Percentiles rank a stretch among this genome's conserved stretches.
Evolutionary conservation across 345 rosid species (phyloP).

Genomic region (Ceriops tagal): DNA sequence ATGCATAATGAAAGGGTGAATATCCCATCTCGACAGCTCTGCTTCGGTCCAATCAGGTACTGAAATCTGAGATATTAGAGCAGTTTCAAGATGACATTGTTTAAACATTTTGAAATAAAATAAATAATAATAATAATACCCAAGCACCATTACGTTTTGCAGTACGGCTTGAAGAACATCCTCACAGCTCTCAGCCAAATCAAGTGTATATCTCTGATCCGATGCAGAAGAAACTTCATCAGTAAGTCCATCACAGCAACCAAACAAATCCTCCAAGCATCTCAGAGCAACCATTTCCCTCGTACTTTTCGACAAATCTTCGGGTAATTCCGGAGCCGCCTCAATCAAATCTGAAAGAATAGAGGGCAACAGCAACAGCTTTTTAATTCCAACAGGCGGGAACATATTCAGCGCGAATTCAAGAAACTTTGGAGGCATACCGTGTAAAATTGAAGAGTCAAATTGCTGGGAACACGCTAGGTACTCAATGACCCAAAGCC

Average conservation of each 20-base stretch:
- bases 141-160: conserved; percentile 30
- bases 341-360: conserved; percentile 39
- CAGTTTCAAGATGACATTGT: too few species aligned
- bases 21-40: conserved; percentile 46
- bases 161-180: conserved; percentile 38
- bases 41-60: conserved; percentile 31
- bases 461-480: conserved; percentile 36
- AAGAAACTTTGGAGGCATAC: conserved; percentile 18
- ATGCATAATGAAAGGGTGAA: conserved; percentile 41
- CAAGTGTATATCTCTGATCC: conserved; percentile 26
- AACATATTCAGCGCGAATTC: not conserved
- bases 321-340: conserved; percentile 35
- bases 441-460: conserved; percentile 35
- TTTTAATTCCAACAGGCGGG: not conserved
- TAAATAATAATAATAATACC: not conserved
- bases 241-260: conserved; percentile 7
- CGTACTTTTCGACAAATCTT: conserved; percentile 25
- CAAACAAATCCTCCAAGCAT: conserved; percentile 53
- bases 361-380: not conserved
- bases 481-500: conserved; percentile 62
- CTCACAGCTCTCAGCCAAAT: conserved; percentile 41
- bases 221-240: conserved; percentile 14
- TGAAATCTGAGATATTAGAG: conserved; percentile 21
- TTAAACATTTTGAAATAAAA: not conserved
- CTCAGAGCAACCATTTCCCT: conserved; percentile 57